Conservation (phyloP, 2,329 filamentous ascomycete species). For the Botrytis porri region DNA sequence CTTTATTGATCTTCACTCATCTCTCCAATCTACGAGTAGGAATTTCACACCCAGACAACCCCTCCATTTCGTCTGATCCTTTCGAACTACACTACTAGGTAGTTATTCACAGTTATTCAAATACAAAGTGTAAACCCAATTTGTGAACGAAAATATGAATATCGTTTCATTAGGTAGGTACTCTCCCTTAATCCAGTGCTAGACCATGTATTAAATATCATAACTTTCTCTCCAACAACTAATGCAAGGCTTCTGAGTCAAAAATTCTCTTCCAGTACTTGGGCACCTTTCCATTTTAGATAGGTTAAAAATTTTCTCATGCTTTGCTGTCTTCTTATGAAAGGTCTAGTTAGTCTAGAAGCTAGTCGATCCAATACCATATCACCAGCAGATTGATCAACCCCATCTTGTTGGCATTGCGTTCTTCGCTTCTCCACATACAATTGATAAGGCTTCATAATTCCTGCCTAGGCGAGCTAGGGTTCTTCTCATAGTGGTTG, state of each 20-base stretch:
- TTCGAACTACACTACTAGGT: background rate
- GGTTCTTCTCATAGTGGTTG: background rate
- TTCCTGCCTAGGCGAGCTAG: background rate
- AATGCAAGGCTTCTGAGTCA: background rate
- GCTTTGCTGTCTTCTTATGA: constrained; percentile 18
- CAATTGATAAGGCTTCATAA: constrained; percentile 9
- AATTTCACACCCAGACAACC: background rate
- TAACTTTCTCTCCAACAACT: background rate
- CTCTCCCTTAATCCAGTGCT: background rate
- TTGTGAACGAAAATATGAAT: background rate
- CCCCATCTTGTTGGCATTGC: constrained; percentile 19
- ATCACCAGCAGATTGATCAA: constrained; percentile 8
- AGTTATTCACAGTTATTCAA: background rate
- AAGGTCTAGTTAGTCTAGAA: background rate
- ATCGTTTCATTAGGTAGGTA: background rate
- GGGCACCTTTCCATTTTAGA: background rate
- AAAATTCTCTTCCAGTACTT: constrained; percentile 7
- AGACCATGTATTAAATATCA: background rate
- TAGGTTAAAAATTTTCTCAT: background rate
- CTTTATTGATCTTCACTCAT: background rate
- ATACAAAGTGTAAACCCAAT: background rate
- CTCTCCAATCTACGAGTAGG: background rate
- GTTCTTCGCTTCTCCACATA: constrained; percentile 13
- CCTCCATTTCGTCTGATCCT: constrained; percentile 1
- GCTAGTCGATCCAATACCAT: constrained; percentile 14